A percentile compares a stretch with the other conserved stretches of the same genome.
Conservation (phyloP, 257 asterid genomes). For the Scutellaria baicalensis region DNA sequence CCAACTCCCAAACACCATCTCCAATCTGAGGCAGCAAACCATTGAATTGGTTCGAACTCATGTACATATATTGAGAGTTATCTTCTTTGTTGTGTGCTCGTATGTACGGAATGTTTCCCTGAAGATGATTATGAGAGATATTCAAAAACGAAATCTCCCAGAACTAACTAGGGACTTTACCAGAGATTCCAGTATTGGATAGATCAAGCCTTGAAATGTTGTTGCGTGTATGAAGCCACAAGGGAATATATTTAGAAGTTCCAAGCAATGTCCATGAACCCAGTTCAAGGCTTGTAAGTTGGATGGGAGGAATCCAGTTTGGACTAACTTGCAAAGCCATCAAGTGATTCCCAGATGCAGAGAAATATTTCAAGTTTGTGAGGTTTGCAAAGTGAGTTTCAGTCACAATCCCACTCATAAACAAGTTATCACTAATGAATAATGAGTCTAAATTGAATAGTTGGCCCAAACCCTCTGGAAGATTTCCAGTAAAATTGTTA, state of each 20-base stretch:
- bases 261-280: conserved; percentile 19
- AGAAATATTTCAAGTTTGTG: not conserved
- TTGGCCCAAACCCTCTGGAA: conserved; percentile 25
- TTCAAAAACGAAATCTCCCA: too few species aligned
- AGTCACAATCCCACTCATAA: conserved; percentile 21
- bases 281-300: rapidly evolving
- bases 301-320: conserved; percentile 20
- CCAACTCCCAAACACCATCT: not conserved
- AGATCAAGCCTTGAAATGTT: not conserved
- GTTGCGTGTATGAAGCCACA: too few species aligned
- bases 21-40: too few species aligned
- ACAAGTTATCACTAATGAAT: not conserved
- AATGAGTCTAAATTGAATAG: not conserved
- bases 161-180: too few species aligned
- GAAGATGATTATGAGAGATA: too few species aligned
- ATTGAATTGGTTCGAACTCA: too few species aligned
- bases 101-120: too few species aligned
- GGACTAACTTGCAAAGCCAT: conserved; percentile 9
- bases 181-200: conserved; percentile 14
- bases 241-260: not conserved
- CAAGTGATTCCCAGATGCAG: conserved; percentile 12
- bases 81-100: too few species aligned
- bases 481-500: conserved; percentile 26
- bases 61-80: too few species aligned
- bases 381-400: conserved; percentile 22